Percentiles rank a stretch among this genome's conserved stretches.
Evolutionary conservation across 441 rosid species (phyloP).

Genomic region (Adansonia gregorii): DNA sequence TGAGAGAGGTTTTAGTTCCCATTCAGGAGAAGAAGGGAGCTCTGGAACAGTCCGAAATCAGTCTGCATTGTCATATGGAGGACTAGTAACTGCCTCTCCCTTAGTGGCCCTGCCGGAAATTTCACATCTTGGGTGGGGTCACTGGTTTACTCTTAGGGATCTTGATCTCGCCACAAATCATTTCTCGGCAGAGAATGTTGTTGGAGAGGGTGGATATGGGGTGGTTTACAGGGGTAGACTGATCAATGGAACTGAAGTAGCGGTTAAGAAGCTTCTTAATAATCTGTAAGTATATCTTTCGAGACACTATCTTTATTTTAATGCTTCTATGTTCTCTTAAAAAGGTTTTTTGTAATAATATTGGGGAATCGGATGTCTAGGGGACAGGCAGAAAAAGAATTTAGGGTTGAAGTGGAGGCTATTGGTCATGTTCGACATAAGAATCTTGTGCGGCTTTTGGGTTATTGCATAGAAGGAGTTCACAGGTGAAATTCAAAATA

Average conservation of each 20-base stretch:
- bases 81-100: slow-evolving; percentile 74
- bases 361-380: slow-evolving; percentile 40
- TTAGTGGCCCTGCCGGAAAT: slow-evolving; percentile 84
- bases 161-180: slow-evolving; percentile 87
- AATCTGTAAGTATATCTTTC: slow-evolving; percentile 66
- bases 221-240: slow-evolving; percentile 83
- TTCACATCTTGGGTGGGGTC: slow-evolving; percentile 99
- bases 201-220: slow-evolving; percentile 99
- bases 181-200: slow-evolving; percentile 76
- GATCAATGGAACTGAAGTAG: slow-evolving; percentile 88
- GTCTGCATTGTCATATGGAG: slow-evolving; percentile 54
- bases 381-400: slow-evolving; percentile 96
- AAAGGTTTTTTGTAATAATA: neutral
- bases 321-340: slow-evolving; percentile 5
- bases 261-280: slow-evolving; percentile 95
- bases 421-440: slow-evolving; percentile 97
- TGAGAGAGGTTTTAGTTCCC: slow-evolving; percentile 72
- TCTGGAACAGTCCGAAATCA: slow-evolving; percentile 66
- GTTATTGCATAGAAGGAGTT: slow-evolving; percentile 88
- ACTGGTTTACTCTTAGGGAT: slow-evolving; percentile 99
- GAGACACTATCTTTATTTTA: slow-evolving; percentile 11
- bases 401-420: slow-evolving; percentile 92
- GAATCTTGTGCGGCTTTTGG: slow-evolving; percentile 91
- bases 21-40: slow-evolving; percentile 92
- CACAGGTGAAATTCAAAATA: slow-evolving; percentile 57